phyloP scores from a whole-genome alignment of 345 rosid genomes.

The Syzygium aqueum region DNA sequence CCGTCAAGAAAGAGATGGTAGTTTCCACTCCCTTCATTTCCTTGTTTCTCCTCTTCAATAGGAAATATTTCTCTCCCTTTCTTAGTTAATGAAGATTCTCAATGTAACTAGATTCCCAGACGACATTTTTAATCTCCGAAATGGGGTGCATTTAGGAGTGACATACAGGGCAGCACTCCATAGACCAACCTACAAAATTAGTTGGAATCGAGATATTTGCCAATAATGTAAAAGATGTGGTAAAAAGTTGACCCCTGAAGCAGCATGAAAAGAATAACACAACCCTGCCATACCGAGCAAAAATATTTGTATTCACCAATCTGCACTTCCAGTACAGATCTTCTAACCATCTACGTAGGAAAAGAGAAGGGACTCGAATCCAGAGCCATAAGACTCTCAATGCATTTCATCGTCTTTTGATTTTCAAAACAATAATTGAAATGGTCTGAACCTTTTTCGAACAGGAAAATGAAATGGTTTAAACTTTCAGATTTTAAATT shows the following conservation, averaged over 20 bases:
- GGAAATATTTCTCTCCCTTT: not conserved
- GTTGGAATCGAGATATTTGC: not conserved
- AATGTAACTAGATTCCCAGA: not conserved
- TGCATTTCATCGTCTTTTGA: not conserved
- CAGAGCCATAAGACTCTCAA: not conserved
- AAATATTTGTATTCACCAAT: not conserved
- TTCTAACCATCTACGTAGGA: not conserved
- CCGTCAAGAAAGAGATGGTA: not conserved
- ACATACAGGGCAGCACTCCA: not conserved
- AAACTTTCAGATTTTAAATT: not conserved
- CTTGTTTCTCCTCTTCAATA: not conserved
- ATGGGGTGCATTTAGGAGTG: not conserved
- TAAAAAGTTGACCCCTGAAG: not conserved
- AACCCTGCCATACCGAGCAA: not conserved
- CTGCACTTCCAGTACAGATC: not conserved
- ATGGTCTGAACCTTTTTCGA: not conserved
- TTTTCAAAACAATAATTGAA: not conserved
- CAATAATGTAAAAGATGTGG: not conserved
- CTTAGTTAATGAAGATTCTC: not conserved
- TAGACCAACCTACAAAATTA: not conserved
- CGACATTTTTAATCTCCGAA: not conserved
- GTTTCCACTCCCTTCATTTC: not conserved
- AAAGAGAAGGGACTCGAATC: not conserved
- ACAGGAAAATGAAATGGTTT: not conserved
- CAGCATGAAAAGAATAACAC: not conserved